phyloP scores from a whole-genome alignment of 768 basidiomycete genomes.

The Russula foetens region DNA sequence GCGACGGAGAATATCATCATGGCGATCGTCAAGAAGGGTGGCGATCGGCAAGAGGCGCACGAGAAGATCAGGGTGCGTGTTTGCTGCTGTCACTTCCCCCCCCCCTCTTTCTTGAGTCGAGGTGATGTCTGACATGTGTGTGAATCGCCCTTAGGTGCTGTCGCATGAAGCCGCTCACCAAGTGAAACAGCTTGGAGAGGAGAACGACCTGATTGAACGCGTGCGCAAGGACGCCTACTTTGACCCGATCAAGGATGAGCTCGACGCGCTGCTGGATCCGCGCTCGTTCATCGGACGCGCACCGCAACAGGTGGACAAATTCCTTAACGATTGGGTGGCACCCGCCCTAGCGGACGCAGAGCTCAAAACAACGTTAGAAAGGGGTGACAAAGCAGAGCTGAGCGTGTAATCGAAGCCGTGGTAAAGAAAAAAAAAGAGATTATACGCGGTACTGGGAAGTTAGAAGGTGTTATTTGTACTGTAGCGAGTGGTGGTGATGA shows the following conservation, averaged over 20 bases:
- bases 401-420: constrained; percentile 32
- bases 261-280: constrained; percentile 78
- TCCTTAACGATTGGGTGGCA: constrained; percentile 78
- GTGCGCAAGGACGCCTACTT: constrained; percentile 81
- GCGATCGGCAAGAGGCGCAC: constrained; percentile 94
- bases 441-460: no score
- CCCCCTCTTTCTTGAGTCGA: background rate
- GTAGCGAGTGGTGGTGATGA: no score
- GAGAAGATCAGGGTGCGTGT: constrained; percentile 77
- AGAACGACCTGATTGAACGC: constrained; percentile 93
- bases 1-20: constrained; percentile 99
- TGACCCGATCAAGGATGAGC: constrained; percentile 70
- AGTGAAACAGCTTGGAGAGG: constrained; percentile 89
- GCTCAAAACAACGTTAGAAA: constrained; percentile 42
- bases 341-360: constrained; percentile 67
- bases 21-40: constrained; percentile 92
- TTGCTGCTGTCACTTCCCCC: constrained; percentile 5
- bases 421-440: background rate
- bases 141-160: constrained; percentile 47
- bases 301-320: constrained; percentile 88
- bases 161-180: constrained; percentile 92
- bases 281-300: constrained; percentile 88
- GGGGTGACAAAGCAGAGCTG: constrained; percentile 55
- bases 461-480: no score
- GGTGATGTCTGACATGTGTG: background rate